Base-by-base conservation (phyloP, 352 stramenopile species). In the Thalassiosira livingstoniorum region DNA sequence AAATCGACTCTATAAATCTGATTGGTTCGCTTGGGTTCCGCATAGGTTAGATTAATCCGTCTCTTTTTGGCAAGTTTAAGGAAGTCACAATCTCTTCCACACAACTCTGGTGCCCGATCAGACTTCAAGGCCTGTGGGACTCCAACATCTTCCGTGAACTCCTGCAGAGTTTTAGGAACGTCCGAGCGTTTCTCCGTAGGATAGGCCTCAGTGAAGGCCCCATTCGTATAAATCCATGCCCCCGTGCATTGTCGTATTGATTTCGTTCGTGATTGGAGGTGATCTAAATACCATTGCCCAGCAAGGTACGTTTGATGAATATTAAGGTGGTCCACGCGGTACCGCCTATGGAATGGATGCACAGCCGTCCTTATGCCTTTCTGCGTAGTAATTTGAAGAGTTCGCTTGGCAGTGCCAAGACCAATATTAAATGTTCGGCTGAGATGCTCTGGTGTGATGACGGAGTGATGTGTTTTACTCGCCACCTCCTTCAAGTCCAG, bases 1-100 rank as follows among this genome's bases (percentile, higher is more conserved):
- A 60, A 1, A 27, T 86, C 72, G n/a, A 79, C n/a, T 18, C 1
- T 21, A 60, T 55, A 31, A 23, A 74, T 2, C 67, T 78, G 58
- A 35, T 78, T 70, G 27, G 51, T 57, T 27, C 60, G 58, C 10
- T 72, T 29, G 34, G 69, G 55, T 64, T 78, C 70, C 18, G 60
- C n/a, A 27, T 62, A 70, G 57, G 42, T 27, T 61, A 57, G n/a
- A 58, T 78, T 43, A 34, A 32, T 53, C n/a, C 21, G 25, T 61
- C 55, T 3, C 47, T 57, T 15, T 21, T 55, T 51, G 29, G 2
- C 32, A 39, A 63, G 25, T 18, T n/a, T 3, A 23, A 35, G 25
- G 29, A 78, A 78, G 4, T 42, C 39, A n/a, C 58, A 60, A 13
- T 71, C 5, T 15, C 34, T 37, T 4, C 61, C 60, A 57, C 18